Base-by-base conservation (phyloP, 441 rosid genomes). In the Populus trichocarpa region DNA sequence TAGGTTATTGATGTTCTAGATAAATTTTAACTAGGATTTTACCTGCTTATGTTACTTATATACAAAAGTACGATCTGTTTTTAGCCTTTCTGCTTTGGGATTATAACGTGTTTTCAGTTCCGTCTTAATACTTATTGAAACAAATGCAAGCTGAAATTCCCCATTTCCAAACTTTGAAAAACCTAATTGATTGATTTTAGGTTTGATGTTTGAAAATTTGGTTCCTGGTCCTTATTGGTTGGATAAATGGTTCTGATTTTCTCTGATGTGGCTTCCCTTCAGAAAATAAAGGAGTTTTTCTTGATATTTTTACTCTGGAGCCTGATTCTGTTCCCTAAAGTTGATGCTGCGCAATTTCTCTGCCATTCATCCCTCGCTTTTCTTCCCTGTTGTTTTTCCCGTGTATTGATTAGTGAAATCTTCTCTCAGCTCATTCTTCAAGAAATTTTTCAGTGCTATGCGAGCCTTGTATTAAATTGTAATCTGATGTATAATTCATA, bases 261-360 rank as follows among this genome's bases (percentile, higher is more conserved):
- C 18, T 9, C 13, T 59, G 67, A 72, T 32, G 67, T 72, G 10
- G 23, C 46, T 8, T 59, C 75, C 12, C 42, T 30, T 9, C 6
- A 46, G 9, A 30, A 71, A 25, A 26, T 61, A 22, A 61, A 61
- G 74, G 36, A 14, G 25, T 57, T 71, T 46, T 26, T 22, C 66
- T 61, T 22, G 28, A 8, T 61, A 61, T 22, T n/a, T 53, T 46
- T 57, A 26, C n/a, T 28, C 3, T 63, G 18, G 32, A 64, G 63
- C 75, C 75, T 64, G 70, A 71, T 71, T 71, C 64, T 71, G 32
- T 61, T 69, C 32, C 53, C n/a, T 69, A 25, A 71, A 26, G 70
- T 77, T 30, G 66, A 40, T 71, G 42, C 11, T 22, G 28, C 14
- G 25, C 66, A 22, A 23, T 61, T 22, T 23, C 28, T 61, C 28